Evolutionary conservation across 177 flowering plant genomes (phyloP), one percentile per base, ranked within the genome.

Genomic region (Vitis hybrid): DNA sequence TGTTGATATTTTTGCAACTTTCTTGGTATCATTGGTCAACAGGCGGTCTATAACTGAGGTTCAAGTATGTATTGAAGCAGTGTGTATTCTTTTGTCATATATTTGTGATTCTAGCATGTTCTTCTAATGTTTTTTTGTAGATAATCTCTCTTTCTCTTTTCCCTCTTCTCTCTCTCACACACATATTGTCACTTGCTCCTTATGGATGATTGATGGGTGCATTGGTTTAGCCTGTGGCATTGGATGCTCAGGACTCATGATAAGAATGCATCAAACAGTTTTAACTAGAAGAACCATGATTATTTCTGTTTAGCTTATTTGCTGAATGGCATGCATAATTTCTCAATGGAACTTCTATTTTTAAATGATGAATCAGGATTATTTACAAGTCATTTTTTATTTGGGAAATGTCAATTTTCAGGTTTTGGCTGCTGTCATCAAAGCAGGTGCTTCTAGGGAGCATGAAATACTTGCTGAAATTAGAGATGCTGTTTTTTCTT

Each of bases 401-500:
- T 22, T 7, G 51, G 26, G 50, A 29, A 19, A 7, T 71, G 48
- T 67, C 60, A 29, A 15, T 73, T 78, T 22, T 70, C 88, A 96
- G 99, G 99, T 96, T 71, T 75, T 96, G 83, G 99, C 99, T 70
- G 99, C 99, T 33, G 99, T 96, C 53, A 96, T 96, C 26, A 96
- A 96, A 85, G 99, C 99, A 56, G 99, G 99, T 64, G 98, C 99
- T 73, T 89, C 99, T 53, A 86, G 98, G 73, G 99, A 96, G 87
- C 99, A 96, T 82, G 99, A 96, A 78, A 96, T 96, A 79, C 97
- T 96, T 77, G 98, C 99, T 76, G 99, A 96, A 88, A 96, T 96
- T 50, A 87, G 97, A 80, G 98, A 95, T 82, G 93, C 98, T 64
- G 98, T 93, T 61, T 93, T 93, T 77, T 82, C 97, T 56, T 96